Percentiles rank a stretch among this genome's conserved stretches.
phyloP scores from a whole-genome alignment of 1,139 yeast species.

The Candida anutae region DNA sequence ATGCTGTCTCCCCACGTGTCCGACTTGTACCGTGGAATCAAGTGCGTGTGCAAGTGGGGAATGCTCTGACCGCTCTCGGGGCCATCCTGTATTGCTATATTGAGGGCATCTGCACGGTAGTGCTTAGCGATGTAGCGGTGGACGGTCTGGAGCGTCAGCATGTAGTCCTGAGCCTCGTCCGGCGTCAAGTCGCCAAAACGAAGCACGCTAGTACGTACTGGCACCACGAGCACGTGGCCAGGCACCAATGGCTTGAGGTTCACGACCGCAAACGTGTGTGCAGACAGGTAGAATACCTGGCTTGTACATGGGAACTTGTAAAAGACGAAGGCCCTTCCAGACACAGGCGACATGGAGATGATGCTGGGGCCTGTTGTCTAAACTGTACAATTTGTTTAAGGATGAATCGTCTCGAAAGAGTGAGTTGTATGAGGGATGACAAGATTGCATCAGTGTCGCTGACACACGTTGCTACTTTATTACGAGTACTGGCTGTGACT shows the following conservation, averaged over 20 bases:
- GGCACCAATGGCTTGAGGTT: slow-evolving; percentile 85
- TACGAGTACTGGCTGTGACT: no score
- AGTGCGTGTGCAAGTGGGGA: slow-evolving; percentile 89
- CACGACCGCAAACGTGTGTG: slow-evolving; percentile 70
- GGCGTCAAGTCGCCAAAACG: slow-evolving; percentile 59
- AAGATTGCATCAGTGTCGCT: no score
- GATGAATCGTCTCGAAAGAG: no score
- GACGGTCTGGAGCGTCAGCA: slow-evolving; percentile 65
- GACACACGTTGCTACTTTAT: no score
- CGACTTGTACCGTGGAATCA: slow-evolving; percentile 67
- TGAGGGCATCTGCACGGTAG: slow-evolving; percentile 73
- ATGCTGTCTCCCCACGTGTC: slow-evolving; percentile 70
- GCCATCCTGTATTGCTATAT: slow-evolving; percentile 92
- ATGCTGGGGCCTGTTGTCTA: no score
- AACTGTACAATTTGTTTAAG: no score
- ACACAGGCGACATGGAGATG: no score
- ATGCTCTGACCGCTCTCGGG: slow-evolving; percentile 92
- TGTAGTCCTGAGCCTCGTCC: slow-evolving; percentile 74
- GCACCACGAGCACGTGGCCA: slow-evolving; percentile 87
- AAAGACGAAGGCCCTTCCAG: no score
- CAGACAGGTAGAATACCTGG: slow-evolving; percentile 56
- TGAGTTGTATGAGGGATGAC: no score
- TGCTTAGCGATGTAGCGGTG: slow-evolving; percentile 55
- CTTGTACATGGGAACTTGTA: slow-evolving; percentile 49
- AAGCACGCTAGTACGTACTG: slow-evolving; percentile 50